A percentile compares a stretch with the other conserved stretches of the same genome.
These are phyloP conservation scores for Candida stauntonica DNA, from an alignment of 805 yeast genomes.

Conservation along the genomic window DNA sequence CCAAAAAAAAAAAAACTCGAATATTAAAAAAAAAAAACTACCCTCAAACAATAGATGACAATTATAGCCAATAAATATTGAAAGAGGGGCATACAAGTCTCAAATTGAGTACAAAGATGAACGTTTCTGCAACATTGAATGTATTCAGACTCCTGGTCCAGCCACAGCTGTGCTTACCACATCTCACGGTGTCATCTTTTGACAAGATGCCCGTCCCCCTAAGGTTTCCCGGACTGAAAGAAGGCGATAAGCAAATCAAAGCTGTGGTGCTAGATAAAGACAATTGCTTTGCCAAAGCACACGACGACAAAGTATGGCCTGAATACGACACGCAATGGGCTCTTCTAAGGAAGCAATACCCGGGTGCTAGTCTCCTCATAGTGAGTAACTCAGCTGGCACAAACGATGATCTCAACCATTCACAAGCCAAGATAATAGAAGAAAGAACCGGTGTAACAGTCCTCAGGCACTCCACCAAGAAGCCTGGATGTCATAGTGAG, in stretches of 20 bases:
- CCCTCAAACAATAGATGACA: no score
- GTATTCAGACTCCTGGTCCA: conserved; percentile 51
- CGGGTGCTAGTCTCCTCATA: conserved; percentile 60
- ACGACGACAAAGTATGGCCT: conserved; percentile 76
- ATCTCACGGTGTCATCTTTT: conserved; percentile 49
- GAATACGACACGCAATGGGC: conserved; percentile 58
- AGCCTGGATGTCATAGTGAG: conserved; percentile 76
- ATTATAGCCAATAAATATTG: no score
- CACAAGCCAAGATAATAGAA: conserved; percentile 62
- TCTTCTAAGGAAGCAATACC: conserved; percentile 48
- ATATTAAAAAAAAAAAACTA: neutral
- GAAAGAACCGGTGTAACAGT: conserved; percentile 63
- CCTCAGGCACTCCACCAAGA: conserved; percentile 66
- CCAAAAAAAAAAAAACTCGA: neutral
- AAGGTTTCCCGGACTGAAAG: conserved; percentile 26
- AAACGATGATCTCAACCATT: conserved; percentile 56
- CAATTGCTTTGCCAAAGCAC: conserved; percentile 87
- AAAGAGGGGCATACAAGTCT: no score
- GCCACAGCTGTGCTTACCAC: conserved; percentile 73
- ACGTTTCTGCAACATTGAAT: conserved; percentile 75
- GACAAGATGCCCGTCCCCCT: conserved; percentile 58
- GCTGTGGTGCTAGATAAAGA: conserved; percentile 91
- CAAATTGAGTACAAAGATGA: no score
- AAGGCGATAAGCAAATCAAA: conserved; percentile 39
- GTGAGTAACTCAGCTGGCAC: conserved; percentile 96